These are phyloP conservation scores for Albatrellus ellisii DNA, from an alignment of 768 basidiomycete species.

Conservation along the genomic window DNA sequence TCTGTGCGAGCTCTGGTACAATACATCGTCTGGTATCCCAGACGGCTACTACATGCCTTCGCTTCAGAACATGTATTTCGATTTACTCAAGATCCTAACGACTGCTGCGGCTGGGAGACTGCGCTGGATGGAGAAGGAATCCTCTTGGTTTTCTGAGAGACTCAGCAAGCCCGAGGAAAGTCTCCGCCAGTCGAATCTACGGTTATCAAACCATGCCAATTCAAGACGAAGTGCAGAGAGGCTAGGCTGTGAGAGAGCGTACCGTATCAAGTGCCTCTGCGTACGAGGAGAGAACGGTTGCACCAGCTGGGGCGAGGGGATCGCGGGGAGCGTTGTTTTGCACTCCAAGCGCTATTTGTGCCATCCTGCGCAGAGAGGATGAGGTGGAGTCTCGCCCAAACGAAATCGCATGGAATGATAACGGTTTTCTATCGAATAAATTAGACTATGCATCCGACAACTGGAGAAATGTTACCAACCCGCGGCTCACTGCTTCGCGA, in stretches of 20 bases:
- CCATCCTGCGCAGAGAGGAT: conserved; percentile 33
- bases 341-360: conserved; percentile 33
- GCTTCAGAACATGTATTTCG: no score
- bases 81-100: no score
- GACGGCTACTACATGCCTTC: no score
- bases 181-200: conserved; percentile 41
- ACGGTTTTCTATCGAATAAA: conserved; percentile 27
- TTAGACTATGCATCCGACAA: not conserved
- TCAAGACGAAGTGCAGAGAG: not conserved
- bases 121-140: conserved; percentile 30
- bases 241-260: conserved; percentile 8
- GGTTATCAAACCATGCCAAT: no score
- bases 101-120: no score
- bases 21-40: no score
- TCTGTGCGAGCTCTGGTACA: no score
- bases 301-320: conserved; percentile 20
- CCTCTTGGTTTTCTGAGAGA: conserved; percentile 45
- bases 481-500: conserved; percentile 27
- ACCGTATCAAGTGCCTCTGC: conserved; percentile 40
- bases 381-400: conserved; percentile 28
- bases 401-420: conserved; percentile 47
- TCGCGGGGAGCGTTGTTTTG: conserved; percentile 32
- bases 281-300: conserved; percentile 30
- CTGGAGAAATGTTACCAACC: conserved; percentile 20
- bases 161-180: conserved; percentile 45